Evolutionary conservation across 805 yeast genomes (phyloP), one percentile per base, ranked within the genome.

Genomic region (Saccharomycopsis lassenensis): DNA sequence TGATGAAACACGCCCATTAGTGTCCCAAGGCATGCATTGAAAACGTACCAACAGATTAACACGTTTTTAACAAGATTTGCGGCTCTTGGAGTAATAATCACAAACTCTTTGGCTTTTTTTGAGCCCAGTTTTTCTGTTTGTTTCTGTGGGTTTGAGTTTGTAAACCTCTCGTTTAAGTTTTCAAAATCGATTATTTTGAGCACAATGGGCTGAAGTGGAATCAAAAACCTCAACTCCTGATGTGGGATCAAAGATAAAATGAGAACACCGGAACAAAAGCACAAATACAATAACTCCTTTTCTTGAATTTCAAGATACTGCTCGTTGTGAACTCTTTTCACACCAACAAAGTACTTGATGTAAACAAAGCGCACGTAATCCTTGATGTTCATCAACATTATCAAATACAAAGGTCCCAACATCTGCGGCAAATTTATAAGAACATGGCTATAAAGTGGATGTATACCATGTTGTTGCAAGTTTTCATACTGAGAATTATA

Each of bases 151-250:
- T 12, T 26, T 10, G 28, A 36, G 19, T 19, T n/a, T 12, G 23
- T 7, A 7, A 37, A 21, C 20, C 35, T 27, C 26, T 44, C 44
- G 18, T 47, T 22, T 11, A 46, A 35, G 18, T 37, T 29, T 21
- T 45, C 40, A 11, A 54, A 42, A 6, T 44, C 44, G 15, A 41
- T 33, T 6, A 39, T 45, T 28, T 51, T 43, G 8, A 54, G 45
- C 35, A 74, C 51, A 7, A 87, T 57, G 0, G 98, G 96, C 1
- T 81, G 60, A 15, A 79, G 51, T 0, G 98, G 97, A 1, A 76
- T 52, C 29, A 93, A 57, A 52, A 91, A 91, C 36, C 99, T 62
- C n/a, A 85, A 63, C 52, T 91, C 99, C 55, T 91, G 99, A 54
- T 91, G 99, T 11, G 93, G 94, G 16, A 85, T 66, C 0, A 73